Percentiles rank a stretch among this genome's conserved stretches.
These are phyloP conservation scores for Avena eriantha DNA, from an alignment of 176 grass and related monocot genomes.

Conservation along the genomic window DNA sequence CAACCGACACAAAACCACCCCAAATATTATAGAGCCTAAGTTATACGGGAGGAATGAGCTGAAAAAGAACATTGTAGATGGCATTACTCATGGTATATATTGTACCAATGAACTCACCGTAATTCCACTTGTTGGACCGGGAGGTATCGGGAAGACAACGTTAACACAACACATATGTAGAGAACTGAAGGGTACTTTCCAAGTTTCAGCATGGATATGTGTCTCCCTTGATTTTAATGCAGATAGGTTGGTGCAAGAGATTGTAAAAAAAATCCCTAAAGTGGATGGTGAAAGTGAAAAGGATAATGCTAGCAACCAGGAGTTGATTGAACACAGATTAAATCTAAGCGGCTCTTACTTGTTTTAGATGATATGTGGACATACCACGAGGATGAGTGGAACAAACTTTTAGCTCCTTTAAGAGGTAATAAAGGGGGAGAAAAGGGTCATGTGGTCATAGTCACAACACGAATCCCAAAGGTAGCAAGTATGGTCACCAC, in stretches of 20 bases:
- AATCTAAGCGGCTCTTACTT: slow-evolving; percentile 4
- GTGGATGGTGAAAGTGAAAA: not conserved
- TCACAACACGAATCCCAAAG: slow-evolving; percentile 18
- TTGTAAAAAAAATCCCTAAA: not conserved
- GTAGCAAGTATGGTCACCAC: not conserved
- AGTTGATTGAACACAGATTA: not conserved
- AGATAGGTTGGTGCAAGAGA: not conserved
- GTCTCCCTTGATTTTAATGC: slow-evolving; percentile 39
- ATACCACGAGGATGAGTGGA: not conserved
- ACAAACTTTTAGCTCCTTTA: not conserved
- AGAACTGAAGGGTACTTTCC: not conserved
- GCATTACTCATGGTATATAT: not conserved
- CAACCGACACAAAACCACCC: not conserved
- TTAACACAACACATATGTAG: slow-evolving; percentile 41
- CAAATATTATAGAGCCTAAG: not conserved
- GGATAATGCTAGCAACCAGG: not conserved
- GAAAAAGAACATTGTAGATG: not conserved
- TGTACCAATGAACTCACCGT: not conserved
- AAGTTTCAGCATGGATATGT: slow-evolving; percentile 35
- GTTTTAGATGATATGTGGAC: slow-evolving; percentile 47
- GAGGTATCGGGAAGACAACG: slow-evolving; percentile 60
- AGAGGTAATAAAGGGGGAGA: not conserved
- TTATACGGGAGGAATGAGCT: slow-evolving; percentile 32
- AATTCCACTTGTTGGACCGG: slow-evolving; percentile 48
- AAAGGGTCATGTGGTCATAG: slow-evolving; percentile 32